Percentiles rank a stretch among this genome's conserved stretches.
Evolutionary conservation across 352 stramenopile species (phyloP).

Genomic region (Pythium guiyangense): DNA sequence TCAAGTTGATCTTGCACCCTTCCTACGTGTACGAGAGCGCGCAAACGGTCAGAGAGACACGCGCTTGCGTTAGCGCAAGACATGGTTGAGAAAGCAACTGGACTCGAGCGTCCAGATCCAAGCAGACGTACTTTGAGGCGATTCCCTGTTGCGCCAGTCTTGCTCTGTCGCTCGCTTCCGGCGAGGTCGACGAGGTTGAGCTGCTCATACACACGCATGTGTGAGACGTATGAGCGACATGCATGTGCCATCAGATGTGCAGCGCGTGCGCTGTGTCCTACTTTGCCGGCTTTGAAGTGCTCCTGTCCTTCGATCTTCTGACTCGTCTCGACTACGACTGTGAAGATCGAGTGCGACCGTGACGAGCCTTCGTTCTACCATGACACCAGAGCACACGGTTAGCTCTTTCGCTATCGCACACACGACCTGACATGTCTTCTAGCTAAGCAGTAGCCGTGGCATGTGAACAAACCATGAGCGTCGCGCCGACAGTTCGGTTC

Average conservation of each 20-base stretch:
- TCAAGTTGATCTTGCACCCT: slow-evolving; percentile 87
- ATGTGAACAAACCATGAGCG: slow-evolving; percentile 55
- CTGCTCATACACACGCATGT: slow-evolving; percentile 11
- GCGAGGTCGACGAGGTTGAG: slow-evolving; percentile 86
- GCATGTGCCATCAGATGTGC: not conserved
- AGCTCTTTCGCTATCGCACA: not conserved
- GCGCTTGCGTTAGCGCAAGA: not conserved
- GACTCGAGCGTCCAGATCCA: not conserved
- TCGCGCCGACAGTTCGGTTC: slow-evolving; percentile 75
- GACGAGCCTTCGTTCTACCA: slow-evolving; percentile 67
- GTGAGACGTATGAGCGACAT: slow-evolving; percentile 33
- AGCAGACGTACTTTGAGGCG: slow-evolving; percentile 59
- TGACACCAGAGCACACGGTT: not conserved
- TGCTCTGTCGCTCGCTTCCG: slow-evolving; percentile 82
- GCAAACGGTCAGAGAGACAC: too few species aligned
- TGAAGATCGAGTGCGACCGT: slow-evolving; percentile 85
- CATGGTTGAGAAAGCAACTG: not conserved
- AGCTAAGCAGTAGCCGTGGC: too few species aligned
- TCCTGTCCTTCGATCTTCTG: slow-evolving; percentile 73
- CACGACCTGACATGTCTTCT: not conserved
- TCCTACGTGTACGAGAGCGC: slow-evolving; percentile 52
- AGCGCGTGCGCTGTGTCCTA: not conserved
- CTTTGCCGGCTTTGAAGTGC: slow-evolving; percentile 76
- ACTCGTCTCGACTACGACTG: slow-evolving; percentile 74
- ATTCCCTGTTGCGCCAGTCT: slow-evolving; percentile 75